Evolutionary conservation across 177 flowering plant genomes (phyloP).

Genomic region (Vitis hybrid): DNA sequence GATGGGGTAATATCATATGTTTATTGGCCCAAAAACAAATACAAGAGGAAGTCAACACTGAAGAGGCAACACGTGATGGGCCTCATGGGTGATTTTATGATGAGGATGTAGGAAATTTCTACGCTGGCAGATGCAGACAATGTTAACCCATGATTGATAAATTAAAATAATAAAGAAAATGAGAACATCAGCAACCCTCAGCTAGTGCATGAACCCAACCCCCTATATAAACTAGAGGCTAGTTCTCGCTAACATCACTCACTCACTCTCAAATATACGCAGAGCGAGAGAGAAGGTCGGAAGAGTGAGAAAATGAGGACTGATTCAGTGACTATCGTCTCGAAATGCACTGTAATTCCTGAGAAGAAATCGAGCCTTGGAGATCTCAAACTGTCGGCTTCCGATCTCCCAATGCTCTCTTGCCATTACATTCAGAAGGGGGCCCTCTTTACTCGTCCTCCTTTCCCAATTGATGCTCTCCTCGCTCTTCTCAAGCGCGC

Average conservation of each 20-base stretch:
- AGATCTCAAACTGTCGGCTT: constrained; percentile 58
- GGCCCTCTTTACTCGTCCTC: constrained; percentile 46
- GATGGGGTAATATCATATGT: too few species aligned
- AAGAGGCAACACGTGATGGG: too few species aligned
- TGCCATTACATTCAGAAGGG: constrained; percentile 77
- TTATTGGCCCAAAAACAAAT: too few species aligned
- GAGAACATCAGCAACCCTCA: neutral
- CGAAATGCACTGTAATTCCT: constrained; percentile 43
- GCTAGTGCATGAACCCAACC: constrained; percentile 28
- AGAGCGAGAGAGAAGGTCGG: neutral
- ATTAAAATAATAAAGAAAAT: neutral
- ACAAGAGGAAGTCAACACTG: too few species aligned
- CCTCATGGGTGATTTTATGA: too few species aligned
- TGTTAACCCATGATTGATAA: neutral
- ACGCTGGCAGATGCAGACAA: too few species aligned
- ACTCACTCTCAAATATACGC: neutral
- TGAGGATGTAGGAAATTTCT: too few species aligned
- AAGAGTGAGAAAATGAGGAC: constrained; percentile 23
- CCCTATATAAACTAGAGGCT: constrained; percentile 19
- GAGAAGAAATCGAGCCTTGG: constrained; percentile 28
- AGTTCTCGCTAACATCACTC: constrained; percentile 6
- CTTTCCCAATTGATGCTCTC: constrained; percentile 19
- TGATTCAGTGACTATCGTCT: constrained; percentile 22
- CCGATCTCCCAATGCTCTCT: constrained; percentile 76
- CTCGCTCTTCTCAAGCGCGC: constrained; percentile 29